These are phyloP conservation scores for Antitrichia curtipendula DNA, from an alignment of 225 moss, liverwort and hornwort species.

Conservation along the genomic window DNA sequence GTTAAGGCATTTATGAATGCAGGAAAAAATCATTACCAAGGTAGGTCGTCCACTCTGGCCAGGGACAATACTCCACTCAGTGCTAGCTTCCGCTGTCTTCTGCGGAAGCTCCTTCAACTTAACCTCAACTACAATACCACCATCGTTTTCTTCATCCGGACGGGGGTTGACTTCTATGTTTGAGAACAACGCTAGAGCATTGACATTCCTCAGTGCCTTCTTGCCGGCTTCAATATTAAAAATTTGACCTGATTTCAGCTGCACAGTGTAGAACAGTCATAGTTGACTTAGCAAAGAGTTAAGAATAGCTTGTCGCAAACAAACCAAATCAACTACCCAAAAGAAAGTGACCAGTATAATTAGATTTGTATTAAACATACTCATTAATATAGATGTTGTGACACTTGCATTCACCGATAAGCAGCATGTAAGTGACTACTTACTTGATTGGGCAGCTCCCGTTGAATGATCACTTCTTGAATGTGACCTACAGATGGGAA, in stretches of 20 bases:
- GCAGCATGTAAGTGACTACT: background rate
- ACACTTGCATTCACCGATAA: background rate
- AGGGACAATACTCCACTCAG: constrained; percentile 94
- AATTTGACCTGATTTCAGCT: constrained; percentile 66
- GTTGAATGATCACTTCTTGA: constrained; percentile 56
- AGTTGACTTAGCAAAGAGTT: background rate
- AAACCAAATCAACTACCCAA: background rate
- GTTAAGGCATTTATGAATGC: background rate
- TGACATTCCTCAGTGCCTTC: constrained; percentile 84
- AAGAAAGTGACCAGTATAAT: background rate
- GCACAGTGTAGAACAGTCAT: background rate
- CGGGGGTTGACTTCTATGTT: constrained; percentile 94
- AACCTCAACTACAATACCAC: constrained; percentile 87
- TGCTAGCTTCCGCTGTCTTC: constrained; percentile 90
- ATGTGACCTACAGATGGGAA: constrained; percentile 61
- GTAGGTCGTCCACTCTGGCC: constrained; percentile 61
- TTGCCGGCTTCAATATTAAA: constrained; percentile 96
- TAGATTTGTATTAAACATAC: background rate
- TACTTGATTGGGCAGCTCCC: constrained; percentile 79
- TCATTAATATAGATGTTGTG: background rate
- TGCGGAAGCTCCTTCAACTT: constrained; percentile 94
- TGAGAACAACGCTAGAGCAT: constrained; percentile 73
- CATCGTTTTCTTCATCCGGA: constrained; percentile 89
- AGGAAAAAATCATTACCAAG: constrained; percentile 13
- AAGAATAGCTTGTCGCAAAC: background rate